phyloP scores from a whole-genome alignment of 192 early-diverging fungal species.

The Coemansia sp. region DNA sequence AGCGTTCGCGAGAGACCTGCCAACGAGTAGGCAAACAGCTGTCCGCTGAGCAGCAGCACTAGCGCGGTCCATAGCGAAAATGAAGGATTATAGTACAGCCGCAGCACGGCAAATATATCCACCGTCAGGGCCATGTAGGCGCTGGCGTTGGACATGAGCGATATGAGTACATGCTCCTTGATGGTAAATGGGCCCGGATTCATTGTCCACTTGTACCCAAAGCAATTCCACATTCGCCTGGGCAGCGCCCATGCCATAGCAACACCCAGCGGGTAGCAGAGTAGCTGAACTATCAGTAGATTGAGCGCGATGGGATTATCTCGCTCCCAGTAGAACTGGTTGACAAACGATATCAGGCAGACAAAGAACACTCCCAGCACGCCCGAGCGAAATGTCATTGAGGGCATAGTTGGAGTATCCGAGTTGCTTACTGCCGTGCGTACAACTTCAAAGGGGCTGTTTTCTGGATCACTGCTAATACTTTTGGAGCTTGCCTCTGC shows the following conservation, averaged over 20 bases:
- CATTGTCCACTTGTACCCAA: conserved; percentile 60
- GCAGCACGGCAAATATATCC: conserved; percentile 71
- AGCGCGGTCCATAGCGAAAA: conserved; percentile 68
- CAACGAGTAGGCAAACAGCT: conserved; percentile 67
- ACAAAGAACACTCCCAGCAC: conserved; percentile 74
- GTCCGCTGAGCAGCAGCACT: conserved; percentile 70
- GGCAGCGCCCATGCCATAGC: conserved; percentile 69
- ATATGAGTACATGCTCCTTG: conserved; percentile 90
- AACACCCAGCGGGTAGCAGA: conserved; percentile 77
- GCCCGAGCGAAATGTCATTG: conserved; percentile 74
- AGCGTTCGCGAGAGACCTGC: conserved; percentile 76
- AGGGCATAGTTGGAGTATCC: conserved; percentile 66
- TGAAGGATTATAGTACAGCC: conserved; percentile 67
- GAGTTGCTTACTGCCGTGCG: conserved; percentile 67
- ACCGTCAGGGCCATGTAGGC: conserved; percentile 74
- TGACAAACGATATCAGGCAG: conserved; percentile 64
- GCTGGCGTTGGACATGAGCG: conserved; percentile 76
- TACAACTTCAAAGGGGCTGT: conserved; percentile 72
- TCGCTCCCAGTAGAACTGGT: conserved; percentile 88
- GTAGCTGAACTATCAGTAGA: conserved; percentile 71
- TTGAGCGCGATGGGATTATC: conserved; percentile 78
- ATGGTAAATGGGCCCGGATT: conserved; percentile 88
- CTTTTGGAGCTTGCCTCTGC: not conserved
- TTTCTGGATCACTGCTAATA: conserved; percentile 12
- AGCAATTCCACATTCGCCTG: conserved; percentile 48